phyloP scores from a whole-genome alignment of 2,329 filamentous ascomycete genomes.

The Ophioceras dolichostomum region DNA sequence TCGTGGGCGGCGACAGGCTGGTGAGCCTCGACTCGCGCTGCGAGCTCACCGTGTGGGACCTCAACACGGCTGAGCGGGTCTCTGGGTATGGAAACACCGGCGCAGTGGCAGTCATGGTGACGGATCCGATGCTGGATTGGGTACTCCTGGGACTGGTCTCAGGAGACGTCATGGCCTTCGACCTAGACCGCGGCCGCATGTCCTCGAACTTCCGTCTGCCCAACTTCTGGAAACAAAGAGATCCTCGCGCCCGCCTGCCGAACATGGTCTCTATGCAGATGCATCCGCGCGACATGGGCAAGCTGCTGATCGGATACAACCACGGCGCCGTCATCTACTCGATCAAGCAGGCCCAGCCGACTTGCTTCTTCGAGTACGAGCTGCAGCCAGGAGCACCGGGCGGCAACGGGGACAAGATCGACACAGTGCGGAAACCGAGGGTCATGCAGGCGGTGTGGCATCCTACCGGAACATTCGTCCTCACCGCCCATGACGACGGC shows the following conservation, averaged over 20 bases:
- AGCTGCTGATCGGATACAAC: slow-evolving; percentile 80
- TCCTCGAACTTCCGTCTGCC: slow-evolving; percentile 70
- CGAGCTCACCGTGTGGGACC: slow-evolving; percentile 73
- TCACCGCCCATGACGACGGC: slow-evolving; percentile 81
- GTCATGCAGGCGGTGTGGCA: slow-evolving; percentile 86
- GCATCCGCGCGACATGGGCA: slow-evolving; percentile 86
- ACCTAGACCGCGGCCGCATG: slow-evolving; percentile 69
- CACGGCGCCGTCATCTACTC: slow-evolving; percentile 84
- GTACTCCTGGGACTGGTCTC: slow-evolving; percentile 72
- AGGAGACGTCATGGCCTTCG: slow-evolving; percentile 84
- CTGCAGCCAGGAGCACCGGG: slow-evolving; percentile 74
- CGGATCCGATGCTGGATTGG: slow-evolving; percentile 89
- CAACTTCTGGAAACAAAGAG: slow-evolving; percentile 72
- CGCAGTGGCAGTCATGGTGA: slow-evolving; percentile 59
- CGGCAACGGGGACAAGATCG: slow-evolving; percentile 54
- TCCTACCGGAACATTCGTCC: slow-evolving; percentile 79
- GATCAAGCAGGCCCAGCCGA: slow-evolving; percentile 77
- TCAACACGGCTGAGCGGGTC: slow-evolving; percentile 55
- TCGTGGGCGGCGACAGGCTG: slow-evolving; percentile 74
- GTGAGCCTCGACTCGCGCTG: slow-evolving; percentile 77
- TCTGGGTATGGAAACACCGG: slow-evolving; percentile 67
- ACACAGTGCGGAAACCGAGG: slow-evolving; percentile 54
- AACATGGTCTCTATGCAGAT: slow-evolving; percentile 67
- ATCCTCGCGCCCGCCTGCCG: slow-evolving; percentile 46
- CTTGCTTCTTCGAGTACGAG: slow-evolving; percentile 73